Evolutionary conservation across 1,284 basidiomycete species (phyloP).

Genomic region (Earliella scabrosa): DNA sequence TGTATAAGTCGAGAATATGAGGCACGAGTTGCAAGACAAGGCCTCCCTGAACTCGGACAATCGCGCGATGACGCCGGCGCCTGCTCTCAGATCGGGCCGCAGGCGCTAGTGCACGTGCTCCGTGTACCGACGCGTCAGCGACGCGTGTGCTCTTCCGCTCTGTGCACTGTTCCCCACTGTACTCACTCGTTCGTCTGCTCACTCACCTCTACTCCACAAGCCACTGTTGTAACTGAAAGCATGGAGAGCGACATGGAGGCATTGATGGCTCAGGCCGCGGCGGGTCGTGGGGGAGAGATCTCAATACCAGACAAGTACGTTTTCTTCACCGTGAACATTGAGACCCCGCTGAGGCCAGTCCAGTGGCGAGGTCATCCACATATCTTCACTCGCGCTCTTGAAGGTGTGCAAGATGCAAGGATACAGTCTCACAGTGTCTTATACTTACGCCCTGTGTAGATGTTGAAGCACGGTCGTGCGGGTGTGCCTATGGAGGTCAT

Average conservation of each 20-base stretch:
- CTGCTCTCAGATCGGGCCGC: too few relatives aligned
- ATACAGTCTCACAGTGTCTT: not conserved
- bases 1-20: too few relatives aligned
- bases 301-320: constrained; percentile 76
- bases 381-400: constrained; percentile 90
- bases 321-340: not conserved
- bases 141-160: constrained; percentile 28
- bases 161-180: constrained; percentile 10
- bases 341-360: constrained; percentile 4
- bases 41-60: not conserved
- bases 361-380: constrained; percentile 96
- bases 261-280: constrained; percentile 53
- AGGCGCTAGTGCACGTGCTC: too few relatives aligned
- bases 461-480: constrained; percentile 99
- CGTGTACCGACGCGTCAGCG: constrained; percentile 39
- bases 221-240: too few relatives aligned
- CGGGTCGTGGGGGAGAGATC: constrained; percentile 46
- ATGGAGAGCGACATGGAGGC: constrained; percentile 62
- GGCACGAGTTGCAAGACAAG: too few relatives aligned
- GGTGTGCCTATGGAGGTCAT: constrained; percentile 99
- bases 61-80: too few relatives aligned
- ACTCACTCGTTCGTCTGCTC: too few relatives aligned
- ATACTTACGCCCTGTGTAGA: constrained; percentile 52
- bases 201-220: constrained; percentile 3
- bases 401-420: too few relatives aligned